Conservation (phyloP, 2,329 filamentous ascomycete genomes). For the Trichophyton verrucosum region DNA sequence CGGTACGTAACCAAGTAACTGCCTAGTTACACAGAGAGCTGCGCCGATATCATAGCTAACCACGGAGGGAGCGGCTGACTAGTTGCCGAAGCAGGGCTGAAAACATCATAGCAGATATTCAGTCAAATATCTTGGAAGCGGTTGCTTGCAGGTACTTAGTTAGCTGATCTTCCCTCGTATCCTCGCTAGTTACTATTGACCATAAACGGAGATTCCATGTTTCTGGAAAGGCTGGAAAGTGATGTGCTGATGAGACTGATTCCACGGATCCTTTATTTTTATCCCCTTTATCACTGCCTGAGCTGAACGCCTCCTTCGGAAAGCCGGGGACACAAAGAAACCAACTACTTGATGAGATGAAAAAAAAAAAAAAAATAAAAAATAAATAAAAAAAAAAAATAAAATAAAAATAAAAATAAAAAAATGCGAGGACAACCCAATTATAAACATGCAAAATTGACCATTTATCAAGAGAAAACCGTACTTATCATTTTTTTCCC, state of each 20-base stretch:
- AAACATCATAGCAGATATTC: background rate
- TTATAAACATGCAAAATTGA: background rate
- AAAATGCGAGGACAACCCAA: background rate
- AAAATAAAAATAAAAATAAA: background rate
- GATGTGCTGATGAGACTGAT: background rate
- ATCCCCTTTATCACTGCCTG: background rate
- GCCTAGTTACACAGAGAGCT: background rate
- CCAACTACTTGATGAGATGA: background rate
- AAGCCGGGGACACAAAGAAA: background rate
- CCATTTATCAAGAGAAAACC: background rate
- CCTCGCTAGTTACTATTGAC: too few species aligned
- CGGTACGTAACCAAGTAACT: background rate
- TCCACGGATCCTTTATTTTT: background rate
- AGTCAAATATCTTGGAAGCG: background rate
- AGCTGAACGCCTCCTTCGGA: background rate
- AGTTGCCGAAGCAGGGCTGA: background rate
- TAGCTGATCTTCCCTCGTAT: too few species aligned
- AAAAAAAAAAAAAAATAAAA: background rate
- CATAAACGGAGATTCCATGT: too few species aligned
- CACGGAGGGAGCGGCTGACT: too few species aligned
- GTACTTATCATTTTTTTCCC: background rate
- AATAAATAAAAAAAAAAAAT: background rate
- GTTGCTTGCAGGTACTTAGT: background rate
- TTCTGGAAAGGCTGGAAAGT: background rate
- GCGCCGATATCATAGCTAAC: background rate